These are phyloP conservation scores for Alternaria angustiovoidea DNA, from an alignment of 2,329 filamentous ascomycete species.

Conservation along the genomic window DNA sequence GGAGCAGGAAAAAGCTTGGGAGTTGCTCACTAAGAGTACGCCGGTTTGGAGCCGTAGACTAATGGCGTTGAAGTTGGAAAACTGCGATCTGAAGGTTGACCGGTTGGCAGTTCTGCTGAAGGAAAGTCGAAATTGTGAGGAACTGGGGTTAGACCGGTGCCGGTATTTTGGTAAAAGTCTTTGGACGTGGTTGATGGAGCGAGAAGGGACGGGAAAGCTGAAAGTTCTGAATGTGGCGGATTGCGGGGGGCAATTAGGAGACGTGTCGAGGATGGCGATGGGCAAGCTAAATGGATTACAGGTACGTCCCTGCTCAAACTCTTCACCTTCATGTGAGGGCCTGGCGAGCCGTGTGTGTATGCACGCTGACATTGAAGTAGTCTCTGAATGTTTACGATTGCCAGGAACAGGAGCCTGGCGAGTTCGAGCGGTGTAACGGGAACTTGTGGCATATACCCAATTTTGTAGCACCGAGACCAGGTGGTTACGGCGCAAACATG, in stretches of 20 bases:
- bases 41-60: constrained; percentile 28
- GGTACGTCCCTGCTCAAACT: constrained; percentile 24
- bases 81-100: constrained; percentile 24
- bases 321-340: not conserved
- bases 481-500: constrained; percentile 8
- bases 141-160: constrained; percentile 37
- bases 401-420: constrained; percentile 28
- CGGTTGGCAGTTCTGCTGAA: constrained; percentile 32
- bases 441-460: constrained; percentile 37
- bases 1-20: constrained; percentile 32
- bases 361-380: constrained; percentile 22
- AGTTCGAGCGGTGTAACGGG: constrained; percentile 31
- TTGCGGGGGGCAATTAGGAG: constrained; percentile 34
- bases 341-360: not conserved
- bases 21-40: constrained; percentile 9
- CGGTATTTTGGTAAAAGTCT: constrained; percentile 23
- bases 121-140: constrained; percentile 22
- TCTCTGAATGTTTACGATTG: constrained; percentile 40
- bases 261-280: constrained; percentile 12
- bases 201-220: constrained; percentile 25
- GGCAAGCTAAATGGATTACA: constrained; percentile 23
- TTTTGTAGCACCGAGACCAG: constrained; percentile 30
- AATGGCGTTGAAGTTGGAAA: constrained; percentile 31
- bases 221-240: constrained; percentile 28
- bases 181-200: constrained; percentile 33